phyloP scores from a whole-genome alignment of 495 filamentous ascomycete genomes.

The Lophium mytilinum region DNA sequence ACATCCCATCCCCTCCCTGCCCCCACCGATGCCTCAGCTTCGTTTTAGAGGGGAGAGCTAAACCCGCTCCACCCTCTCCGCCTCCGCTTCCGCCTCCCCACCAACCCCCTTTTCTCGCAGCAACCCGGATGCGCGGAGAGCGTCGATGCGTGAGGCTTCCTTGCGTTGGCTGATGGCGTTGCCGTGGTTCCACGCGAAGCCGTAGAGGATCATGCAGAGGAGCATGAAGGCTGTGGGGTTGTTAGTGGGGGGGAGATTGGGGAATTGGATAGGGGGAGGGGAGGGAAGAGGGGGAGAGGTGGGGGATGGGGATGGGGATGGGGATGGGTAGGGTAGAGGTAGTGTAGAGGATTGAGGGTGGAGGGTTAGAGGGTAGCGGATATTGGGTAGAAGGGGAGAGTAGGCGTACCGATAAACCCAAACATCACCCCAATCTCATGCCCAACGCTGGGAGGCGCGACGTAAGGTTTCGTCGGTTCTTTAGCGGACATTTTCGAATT shows the following conservation, averaged over 20 bases:
- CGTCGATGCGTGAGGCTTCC: slow-evolving; percentile 14
- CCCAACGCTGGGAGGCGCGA: slow-evolving; percentile 15
- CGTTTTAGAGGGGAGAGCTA: too few species aligned
- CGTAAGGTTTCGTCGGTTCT: not conserved
- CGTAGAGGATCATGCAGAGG: slow-evolving; percentile 13
- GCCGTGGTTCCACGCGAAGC: slow-evolving; percentile 17
- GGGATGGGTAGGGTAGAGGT: not conserved
- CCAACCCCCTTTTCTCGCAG: slow-evolving; percentile 1
- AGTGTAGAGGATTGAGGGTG: too few species aligned
- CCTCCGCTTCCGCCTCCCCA: not conserved
- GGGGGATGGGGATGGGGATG: not conserved
- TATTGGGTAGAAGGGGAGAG: not conserved
- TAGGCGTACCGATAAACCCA: slow-evolving; percentile 18
- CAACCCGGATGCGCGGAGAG: slow-evolving; percentile 10
- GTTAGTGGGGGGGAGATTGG: not conserved
- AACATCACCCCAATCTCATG: slow-evolving; percentile 25
- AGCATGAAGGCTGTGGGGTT: slow-evolving; percentile 10
- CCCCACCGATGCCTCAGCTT: too few species aligned
- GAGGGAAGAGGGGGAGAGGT: not conserved
- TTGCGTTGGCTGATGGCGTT: slow-evolving; percentile 12
- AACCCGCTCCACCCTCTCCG: not conserved
- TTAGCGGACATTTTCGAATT: not conserved
- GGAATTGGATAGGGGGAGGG: not conserved
- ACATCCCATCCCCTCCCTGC: too few species aligned
- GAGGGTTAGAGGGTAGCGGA: too few species aligned